Evolutionary conservation across 805 yeast genomes (phyloP).

Genomic region (Ascoidea asiatica): DNA sequence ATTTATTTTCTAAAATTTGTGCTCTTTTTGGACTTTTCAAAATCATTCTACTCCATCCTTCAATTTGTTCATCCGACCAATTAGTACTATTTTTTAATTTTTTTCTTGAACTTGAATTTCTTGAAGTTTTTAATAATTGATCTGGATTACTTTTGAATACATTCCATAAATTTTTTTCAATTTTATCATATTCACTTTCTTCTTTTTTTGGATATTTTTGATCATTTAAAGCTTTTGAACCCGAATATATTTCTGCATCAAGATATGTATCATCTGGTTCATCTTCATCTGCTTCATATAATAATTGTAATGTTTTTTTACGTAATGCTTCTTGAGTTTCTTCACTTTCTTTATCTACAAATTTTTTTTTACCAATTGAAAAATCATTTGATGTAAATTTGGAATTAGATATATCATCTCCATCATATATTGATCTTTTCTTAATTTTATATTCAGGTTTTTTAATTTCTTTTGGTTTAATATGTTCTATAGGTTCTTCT

Average conservation of each 20-base stretch:
- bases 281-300: slow-evolving; percentile 70
- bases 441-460: no score
- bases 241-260: slow-evolving; percentile 6
- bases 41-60: slow-evolving; percentile 83
- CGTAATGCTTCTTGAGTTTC: slow-evolving; percentile 27
- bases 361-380: slow-evolving; percentile 21
- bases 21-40: slow-evolving; percentile 50
- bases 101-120: slow-evolving; percentile 39
- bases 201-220: slow-evolving; percentile 7
- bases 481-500: slow-evolving; percentile 15
- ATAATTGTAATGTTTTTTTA: slow-evolving; percentile 41
- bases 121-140: slow-evolving; percentile 28
- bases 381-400: slow-evolving; percentile 15
- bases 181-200: slow-evolving; percentile 23
- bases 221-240: slow-evolving; percentile 4
- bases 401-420: slow-evolving; percentile 19
- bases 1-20: slow-evolving; percentile 48
- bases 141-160: slow-evolving; percentile 36
- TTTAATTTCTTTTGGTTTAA: slow-evolving; percentile 1
- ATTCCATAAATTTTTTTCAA: slow-evolving; percentile 45
- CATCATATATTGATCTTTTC: slow-evolving; percentile 18
- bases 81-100: slow-evolving; percentile 36
- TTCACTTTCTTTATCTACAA: slow-evolving; percentile 12
- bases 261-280: slow-evolving; percentile 68
- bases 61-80: slow-evolving; percentile 87